Evolutionary conservation across 1,284 basidiomycete species (phyloP).

Genomic region (Boletus sp.): DNA sequence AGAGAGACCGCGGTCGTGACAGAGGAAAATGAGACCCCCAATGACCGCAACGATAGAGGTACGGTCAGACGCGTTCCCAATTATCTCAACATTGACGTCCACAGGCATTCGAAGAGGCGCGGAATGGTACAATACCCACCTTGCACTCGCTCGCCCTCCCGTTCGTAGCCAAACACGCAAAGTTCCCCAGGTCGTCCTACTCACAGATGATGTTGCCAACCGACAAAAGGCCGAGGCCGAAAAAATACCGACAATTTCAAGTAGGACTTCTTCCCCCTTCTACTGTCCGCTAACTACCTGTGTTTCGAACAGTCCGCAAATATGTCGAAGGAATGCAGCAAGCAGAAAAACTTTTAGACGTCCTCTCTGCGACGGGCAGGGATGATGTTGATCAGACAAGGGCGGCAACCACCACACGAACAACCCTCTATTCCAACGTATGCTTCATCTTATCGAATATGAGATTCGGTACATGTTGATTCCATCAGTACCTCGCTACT

Average conservation of each 20-base stretch:
- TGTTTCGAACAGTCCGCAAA: constrained; percentile 57
- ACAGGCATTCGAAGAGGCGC: constrained; percentile 84
- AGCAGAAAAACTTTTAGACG: constrained; percentile 71
- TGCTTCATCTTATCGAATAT: constrained; percentile 20
- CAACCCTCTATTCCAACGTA: constrained; percentile 80
- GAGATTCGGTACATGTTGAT: neutral
- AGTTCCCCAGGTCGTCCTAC: constrained; percentile 71
- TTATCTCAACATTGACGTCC: neutral
- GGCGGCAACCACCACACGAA: constrained; percentile 54
- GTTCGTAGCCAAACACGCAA: constrained; percentile 52
- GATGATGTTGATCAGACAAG: constrained; percentile 64
- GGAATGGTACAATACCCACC: constrained; percentile 82
- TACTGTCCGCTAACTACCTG: constrained; percentile 2
- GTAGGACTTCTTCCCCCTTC: constrained; percentile 40
- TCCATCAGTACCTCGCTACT: constrained; percentile 77
- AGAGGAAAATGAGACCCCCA: constrained; percentile 78
- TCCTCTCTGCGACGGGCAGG: constrained; percentile 71
- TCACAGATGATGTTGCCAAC: constrained; percentile 92
- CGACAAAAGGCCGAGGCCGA: constrained; percentile 74
- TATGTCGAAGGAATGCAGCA: constrained; percentile 80
- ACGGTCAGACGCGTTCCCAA: constrained; percentile 16
- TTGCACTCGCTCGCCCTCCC: constrained; percentile 57
- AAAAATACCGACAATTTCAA: constrained; percentile 67
- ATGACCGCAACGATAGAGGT: constrained; percentile 95
- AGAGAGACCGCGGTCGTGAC: constrained; percentile 81